Evolutionary conservation across 768 basidiomycete genomes (phyloP), one percentile per base, ranked within the genome.

Genomic region (Hericium rajendrae): DNA sequence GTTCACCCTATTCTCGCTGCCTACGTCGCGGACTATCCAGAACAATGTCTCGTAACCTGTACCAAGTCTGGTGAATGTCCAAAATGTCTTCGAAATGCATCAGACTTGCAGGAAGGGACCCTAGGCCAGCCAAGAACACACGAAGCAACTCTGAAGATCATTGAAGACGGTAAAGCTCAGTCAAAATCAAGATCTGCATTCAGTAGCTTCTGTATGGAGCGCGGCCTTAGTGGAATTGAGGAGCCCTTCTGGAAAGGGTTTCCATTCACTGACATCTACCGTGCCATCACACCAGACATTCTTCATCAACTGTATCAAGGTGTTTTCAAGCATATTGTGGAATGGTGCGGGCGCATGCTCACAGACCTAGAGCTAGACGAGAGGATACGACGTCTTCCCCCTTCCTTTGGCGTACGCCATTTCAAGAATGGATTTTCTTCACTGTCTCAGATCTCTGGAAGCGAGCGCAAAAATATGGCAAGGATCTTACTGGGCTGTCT

Each of bases 261-360:
- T 2, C 65, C 67, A 0, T 66, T 66, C 55, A 28, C 40, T 12
- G 57, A 70, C 40, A 68, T 69, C 38, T 66, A 60, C 49, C 46
- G 11, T 2, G 48, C 64, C 2, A 67, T 69, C 46, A 65, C 64
- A 6, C 64, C 68, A 2, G 68, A 71, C 41, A 57, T 69, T 32
- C 63, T 71, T 2, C 69, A 71, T 53, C 69, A 70, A 41, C 51
- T 70, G 0, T 60, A 62, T 26, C 68, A 70, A 55, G 68, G 69
- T 5, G 51, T 70, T 11, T 26, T 69, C 56, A 69, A 69, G 50
- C 64, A 69, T 53, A 38, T 68, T 0, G 28, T 69, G 22, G 12
- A 57, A 3, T 69, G 69, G 69, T 8, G 68, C 11, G 18, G 50
- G 22, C 12, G 22, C 57, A 60, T 0, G 6, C 28, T 0, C 53